These are phyloP conservation scores for Venturiaceae sp. DNA, from an alignment of 2,329 filamentous ascomycete species.

Conservation along the genomic window DNA sequence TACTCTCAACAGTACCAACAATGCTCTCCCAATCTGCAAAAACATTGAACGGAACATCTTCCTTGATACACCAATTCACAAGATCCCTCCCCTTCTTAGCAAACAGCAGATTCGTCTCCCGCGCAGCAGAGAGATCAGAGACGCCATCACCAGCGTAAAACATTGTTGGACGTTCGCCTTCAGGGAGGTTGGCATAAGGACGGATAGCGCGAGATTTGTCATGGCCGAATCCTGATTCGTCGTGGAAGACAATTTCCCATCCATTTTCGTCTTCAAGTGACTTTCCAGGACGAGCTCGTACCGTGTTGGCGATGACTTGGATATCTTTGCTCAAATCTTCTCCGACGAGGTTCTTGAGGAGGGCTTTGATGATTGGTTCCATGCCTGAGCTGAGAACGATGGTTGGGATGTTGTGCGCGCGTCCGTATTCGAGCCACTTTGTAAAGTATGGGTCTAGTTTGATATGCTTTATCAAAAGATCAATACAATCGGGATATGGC, in stretches of 20 bases:
- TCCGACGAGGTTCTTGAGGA: constrained; percentile 75
- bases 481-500: constrained; percentile 74
- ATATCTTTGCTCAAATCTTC: constrained; percentile 68
- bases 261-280: constrained; percentile 68
- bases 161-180: constrained; percentile 62
- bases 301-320: constrained; percentile 85
- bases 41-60: constrained; percentile 77
- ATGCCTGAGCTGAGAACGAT: constrained; percentile 90
- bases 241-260: constrained; percentile 83
- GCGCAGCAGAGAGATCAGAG: constrained; percentile 82
- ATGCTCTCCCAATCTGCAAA: constrained; percentile 82
- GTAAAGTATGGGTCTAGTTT: constrained; percentile 81
- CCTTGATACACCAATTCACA: constrained; percentile 73
- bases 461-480: constrained; percentile 71
- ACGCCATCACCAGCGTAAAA: constrained; percentile 96
- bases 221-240: constrained; percentile 87
- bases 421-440: constrained; percentile 77
- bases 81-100: constrained; percentile 88
- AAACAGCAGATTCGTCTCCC: constrained; percentile 87
- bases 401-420: constrained; percentile 75
- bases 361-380: constrained; percentile 78
- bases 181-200: constrained; percentile 68
- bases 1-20: constrained; percentile 63
- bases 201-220: constrained; percentile 91
- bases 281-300: constrained; percentile 57